Conservation (phyloP, 192 early-diverging fungal genomes). For the Haplosporangium gracile region DNA sequence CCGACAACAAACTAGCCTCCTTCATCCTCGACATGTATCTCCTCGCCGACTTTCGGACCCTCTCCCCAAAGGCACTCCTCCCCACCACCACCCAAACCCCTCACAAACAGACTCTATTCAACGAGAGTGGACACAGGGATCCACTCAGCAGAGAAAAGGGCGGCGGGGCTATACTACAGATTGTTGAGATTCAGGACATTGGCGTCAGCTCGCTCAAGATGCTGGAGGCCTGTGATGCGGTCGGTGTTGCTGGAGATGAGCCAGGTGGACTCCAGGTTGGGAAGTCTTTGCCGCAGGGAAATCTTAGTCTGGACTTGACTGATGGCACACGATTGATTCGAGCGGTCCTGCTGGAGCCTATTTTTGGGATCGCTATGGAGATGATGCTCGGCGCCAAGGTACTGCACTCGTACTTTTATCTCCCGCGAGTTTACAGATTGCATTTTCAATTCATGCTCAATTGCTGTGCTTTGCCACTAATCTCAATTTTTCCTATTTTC, state of each 20-base stretch:
- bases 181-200: conserved; percentile 39
- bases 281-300: conserved; percentile 22
- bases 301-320: conserved; percentile 30
- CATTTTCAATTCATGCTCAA: not conserved
- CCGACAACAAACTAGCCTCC: conserved; percentile 10
- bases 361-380: conserved; percentile 38
- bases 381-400: conserved; percentile 55
- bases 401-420: not conserved
- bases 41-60: conserved; percentile 41
- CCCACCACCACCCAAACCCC: conserved; percentile 31
- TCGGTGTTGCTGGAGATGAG: conserved; percentile 28
- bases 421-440: not conserved
- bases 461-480: not conserved
- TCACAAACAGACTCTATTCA: conserved; percentile 34
- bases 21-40: conserved; percentile 52
- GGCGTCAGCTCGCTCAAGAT: conserved; percentile 32
- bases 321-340: conserved; percentile 37
- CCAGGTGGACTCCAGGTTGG: conserved; percentile 25
- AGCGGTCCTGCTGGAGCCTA: conserved; percentile 25
- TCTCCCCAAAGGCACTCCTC: conserved; percentile 32
- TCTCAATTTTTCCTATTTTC: not conserved
- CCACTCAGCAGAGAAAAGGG: not conserved
- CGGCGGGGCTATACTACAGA: conserved; percentile 44
- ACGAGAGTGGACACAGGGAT: not conserved
- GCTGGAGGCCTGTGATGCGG: conserved; percentile 31